These are phyloP conservation scores for Cladosporium sp. DNA, from an alignment of 2,329 filamentous ascomycete species.

Conservation along the genomic window DNA sequence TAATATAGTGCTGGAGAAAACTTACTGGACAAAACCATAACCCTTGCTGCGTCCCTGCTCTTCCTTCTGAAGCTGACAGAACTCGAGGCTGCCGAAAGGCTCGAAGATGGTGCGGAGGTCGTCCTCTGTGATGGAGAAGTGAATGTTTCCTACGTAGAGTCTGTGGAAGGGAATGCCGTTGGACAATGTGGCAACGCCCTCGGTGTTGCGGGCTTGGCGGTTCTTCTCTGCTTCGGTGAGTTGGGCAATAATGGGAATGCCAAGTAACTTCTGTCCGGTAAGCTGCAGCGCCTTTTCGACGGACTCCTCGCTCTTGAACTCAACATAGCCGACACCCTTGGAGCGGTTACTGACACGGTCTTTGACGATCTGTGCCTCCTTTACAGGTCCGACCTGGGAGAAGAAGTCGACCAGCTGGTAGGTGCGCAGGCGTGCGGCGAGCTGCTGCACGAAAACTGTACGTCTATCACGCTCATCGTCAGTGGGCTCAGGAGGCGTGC, in stretches of 20 bases:
- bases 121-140: slow-evolving; percentile 97
- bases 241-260: slow-evolving; percentile 97
- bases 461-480: slow-evolving; percentile 96
- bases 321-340: slow-evolving; percentile 98
- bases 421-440: slow-evolving; percentile 88
- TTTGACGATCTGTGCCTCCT: slow-evolving; percentile 98
- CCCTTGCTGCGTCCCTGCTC: slow-evolving; percentile 86
- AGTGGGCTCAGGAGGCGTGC: slow-evolving; percentile 66
- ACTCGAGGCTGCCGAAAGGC: slow-evolving; percentile 95
- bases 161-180: slow-evolving; percentile 94
- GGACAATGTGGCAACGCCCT: slow-evolving; percentile 66
- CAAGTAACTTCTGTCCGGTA: slow-evolving; percentile 97
- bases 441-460: slow-evolving; percentile 97
- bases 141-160: slow-evolving; percentile 98
- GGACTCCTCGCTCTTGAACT: slow-evolving; percentile 95
- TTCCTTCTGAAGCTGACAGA: slow-evolving; percentile 96
- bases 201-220: slow-evolving; percentile 84
- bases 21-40: slow-evolving; percentile 98
- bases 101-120: slow-evolving; percentile 96
- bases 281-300: slow-evolving; percentile 92
- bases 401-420: slow-evolving; percentile 94
- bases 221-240: slow-evolving; percentile 99
- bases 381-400: slow-evolving; percentile 89
- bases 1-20: slow-evolving; percentile 29
- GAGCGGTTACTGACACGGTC: slow-evolving; percentile 94